Evolutionary conservation across 192 early-diverging fungal species (phyloP).

Genomic region (Backusella parvicylindrica): DNA sequence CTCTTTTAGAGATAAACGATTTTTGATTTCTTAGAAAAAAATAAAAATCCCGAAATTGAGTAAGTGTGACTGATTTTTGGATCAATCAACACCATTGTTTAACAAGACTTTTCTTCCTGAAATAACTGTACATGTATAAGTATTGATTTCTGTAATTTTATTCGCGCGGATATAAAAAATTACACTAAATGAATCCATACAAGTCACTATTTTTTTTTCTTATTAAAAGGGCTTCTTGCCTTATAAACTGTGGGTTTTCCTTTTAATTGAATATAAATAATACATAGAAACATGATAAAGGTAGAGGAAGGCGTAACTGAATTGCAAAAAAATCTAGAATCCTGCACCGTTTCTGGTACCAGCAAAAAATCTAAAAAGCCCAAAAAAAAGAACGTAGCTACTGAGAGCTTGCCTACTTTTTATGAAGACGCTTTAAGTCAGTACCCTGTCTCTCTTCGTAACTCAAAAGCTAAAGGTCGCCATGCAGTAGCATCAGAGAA

Average conservation of each 20-base stretch:
- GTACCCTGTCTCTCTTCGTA: constrained; percentile 15
- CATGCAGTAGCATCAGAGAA: constrained; percentile 44
- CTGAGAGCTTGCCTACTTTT: background rate
- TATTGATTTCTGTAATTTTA: background rate
- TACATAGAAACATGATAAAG: background rate
- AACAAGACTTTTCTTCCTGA: too few species aligned
- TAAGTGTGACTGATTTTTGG: too few species aligned
- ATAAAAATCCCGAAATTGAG: too few species aligned
- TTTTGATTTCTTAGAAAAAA: too few species aligned
- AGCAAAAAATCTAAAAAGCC: background rate
- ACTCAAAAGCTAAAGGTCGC: constrained; percentile 49
- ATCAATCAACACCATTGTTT: too few species aligned
- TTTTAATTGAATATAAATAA: background rate
- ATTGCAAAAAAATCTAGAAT: background rate
- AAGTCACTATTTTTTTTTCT: background rate
- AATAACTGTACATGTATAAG: too few species aligned
- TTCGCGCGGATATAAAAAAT: background rate
- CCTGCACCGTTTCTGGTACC: background rate
- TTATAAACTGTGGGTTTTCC: background rate
- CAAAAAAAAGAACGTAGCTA: background rate
- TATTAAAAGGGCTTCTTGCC: background rate
- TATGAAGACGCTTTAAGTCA: background rate
- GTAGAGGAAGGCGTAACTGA: background rate
- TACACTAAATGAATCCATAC: background rate
- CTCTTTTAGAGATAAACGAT: too few species aligned